Evolutionary conservation across 208 protist species (phyloP).

Genomic region (Naegleria lovaniensis): DNA sequence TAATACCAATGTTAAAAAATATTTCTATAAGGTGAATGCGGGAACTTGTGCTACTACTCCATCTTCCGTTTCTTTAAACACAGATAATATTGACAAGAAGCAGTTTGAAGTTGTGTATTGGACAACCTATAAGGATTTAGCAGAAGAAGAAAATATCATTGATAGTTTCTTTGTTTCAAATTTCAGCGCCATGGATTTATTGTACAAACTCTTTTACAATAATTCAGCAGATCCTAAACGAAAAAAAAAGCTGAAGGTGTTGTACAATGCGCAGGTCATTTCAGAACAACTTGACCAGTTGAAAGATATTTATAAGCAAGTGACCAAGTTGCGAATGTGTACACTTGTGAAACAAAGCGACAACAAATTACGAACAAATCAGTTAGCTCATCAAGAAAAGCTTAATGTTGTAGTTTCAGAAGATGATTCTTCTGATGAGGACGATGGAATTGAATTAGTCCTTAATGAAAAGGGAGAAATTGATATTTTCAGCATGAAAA

Average conservation of each 20-base stretch:
- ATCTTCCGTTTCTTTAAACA: neutral
- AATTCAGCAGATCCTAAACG: neutral
- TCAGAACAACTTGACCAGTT: neutral
- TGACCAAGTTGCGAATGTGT: neutral
- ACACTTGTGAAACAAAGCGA: neutral
- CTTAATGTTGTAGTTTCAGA: neutral
- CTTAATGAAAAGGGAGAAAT: neutral
- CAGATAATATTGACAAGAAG: neutral
- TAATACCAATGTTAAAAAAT: neutral
- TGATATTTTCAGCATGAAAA: neutral
- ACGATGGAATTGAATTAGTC: neutral
- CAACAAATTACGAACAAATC: neutral
- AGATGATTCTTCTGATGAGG: neutral
- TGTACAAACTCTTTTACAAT: neutral
- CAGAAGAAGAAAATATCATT: neutral
- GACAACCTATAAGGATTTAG: neutral
- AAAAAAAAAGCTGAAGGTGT: neutral
- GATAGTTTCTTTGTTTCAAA: neutral
- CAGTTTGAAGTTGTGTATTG: neutral
- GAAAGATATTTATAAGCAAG: neutral
- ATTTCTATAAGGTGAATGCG: neutral
- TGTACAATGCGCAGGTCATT: neutral
- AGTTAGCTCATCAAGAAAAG: neutral
- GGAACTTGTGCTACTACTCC: neutral
- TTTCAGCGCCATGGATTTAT: neutral